These are phyloP conservation scores for Trypanosoma cruzi DNA, from an alignment of 208 protist species.

Conservation along the genomic window DNA sequence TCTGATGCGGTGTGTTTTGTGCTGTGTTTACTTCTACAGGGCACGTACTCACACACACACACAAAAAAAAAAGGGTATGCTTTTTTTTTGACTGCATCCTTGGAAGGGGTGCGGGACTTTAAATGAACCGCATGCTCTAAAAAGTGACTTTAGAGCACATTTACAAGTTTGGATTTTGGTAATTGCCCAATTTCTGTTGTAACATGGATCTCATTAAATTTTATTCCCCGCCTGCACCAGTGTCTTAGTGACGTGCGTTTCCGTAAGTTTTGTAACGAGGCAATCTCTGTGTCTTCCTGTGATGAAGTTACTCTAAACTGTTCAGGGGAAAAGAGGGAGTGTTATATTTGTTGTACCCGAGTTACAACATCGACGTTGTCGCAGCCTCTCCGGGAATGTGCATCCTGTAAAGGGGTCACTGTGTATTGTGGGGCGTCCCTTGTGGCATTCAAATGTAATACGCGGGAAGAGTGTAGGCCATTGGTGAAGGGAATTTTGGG, in stretches of 20 bases:
- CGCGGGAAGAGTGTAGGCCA: conserved; percentile 11
- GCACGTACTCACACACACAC: no score
- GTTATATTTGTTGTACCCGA: background rate
- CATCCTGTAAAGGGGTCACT: background rate
- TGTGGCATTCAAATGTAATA: background rate
- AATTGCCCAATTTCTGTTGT: conserved; percentile 12
- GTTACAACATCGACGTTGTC: background rate
- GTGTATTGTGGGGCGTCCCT: conserved; percentile 22
- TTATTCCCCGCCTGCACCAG: conserved; percentile 2
- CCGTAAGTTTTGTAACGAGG: conserved; percentile 8
- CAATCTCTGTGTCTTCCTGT: background rate
- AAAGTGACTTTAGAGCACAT: background rate
- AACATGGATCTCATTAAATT: background rate
- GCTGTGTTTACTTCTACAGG: no score
- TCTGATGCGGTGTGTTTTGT: no score
- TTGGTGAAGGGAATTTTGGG: conserved; percentile 14
- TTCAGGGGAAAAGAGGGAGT: conserved; percentile 6
- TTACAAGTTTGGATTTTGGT: background rate
- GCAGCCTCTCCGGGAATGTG: conserved; percentile 6
- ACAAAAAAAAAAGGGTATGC: no score
- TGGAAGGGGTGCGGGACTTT: no score
- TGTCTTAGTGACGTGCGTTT: conserved; percentile 10
- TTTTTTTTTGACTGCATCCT: no score
- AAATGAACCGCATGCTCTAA: no score
- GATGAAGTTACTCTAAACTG: conserved; percentile 7